phyloP scores from a whole-genome alignment of 2,329 filamentous ascomycete genomes.

The Neofusicoccum sp. region DNA sequence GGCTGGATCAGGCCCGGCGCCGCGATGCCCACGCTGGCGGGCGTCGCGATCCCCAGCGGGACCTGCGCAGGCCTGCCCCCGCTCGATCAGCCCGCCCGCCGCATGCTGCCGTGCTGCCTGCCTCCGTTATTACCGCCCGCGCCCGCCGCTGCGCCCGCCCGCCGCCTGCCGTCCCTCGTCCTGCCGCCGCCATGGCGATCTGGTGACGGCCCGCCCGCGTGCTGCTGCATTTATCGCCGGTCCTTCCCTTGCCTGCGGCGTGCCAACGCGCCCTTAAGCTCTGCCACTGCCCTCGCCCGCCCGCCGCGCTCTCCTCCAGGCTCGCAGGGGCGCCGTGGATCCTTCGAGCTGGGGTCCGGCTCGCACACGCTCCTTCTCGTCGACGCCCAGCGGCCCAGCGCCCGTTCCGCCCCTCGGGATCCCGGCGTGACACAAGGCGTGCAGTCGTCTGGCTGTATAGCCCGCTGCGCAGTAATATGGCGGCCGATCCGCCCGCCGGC shows the following conservation, averaged over 20 bases:
- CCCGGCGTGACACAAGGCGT: conserved; percentile 9
- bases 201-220: conserved; percentile 5
- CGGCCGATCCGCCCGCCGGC: conserved; percentile 2
- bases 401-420: not conserved
- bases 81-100: not conserved
- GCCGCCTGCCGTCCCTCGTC: not conserved
- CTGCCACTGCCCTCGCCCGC: not conserved
- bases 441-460: conserved; percentile 4
- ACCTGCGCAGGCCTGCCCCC: too few relatives aligned
- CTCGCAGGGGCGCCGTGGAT: not conserved
- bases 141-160: not conserved
- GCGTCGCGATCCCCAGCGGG: not conserved
- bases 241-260: conserved; percentile 1
- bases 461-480: not conserved
- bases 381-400: not conserved
- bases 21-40: not conserved
- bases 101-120: not conserved
- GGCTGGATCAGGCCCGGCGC: not conserved
- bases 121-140: not conserved
- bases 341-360: not conserved
- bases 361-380: not conserved
- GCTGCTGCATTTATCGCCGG: not conserved
- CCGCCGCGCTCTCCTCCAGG: not conserved
- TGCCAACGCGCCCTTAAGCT: not conserved
- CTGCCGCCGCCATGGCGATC: conserved; percentile 4